Base-by-base conservation (phyloP, 768 basidiomycete species). In the Favolaschia claudopus region DNA sequence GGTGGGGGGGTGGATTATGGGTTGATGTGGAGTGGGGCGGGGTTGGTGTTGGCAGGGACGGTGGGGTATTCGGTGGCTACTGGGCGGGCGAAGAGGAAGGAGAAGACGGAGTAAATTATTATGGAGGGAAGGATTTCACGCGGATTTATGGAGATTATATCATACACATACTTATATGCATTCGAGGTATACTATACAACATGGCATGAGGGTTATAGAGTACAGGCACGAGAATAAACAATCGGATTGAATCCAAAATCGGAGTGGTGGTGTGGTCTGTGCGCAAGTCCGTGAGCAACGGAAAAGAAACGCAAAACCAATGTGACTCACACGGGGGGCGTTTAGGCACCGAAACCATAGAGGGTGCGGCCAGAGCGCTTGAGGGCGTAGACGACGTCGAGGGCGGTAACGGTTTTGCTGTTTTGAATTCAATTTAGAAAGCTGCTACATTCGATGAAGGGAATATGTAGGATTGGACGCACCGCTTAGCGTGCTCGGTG, bases 401-500 rank as follows among this genome's bases (percentile, higher is more conserved):
- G 89, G 24, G 92, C 91, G 34, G 92, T 95, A 60, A 94, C 92
- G 32, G 90, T 92, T 84, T 89, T 89, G 65, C 89, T 87, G 61
- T 39, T 13, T 50, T 46, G 25, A 33, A 44, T n/a, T 44, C 15
- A 40, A 62, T 63, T 51, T 65, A 40, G 43, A 46, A 51, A 55
- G 46, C 19, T 52, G 3, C 29, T 10, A 44, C 37, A 39, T 8
- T n/a, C n/a, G n/a, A n/a, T n/a, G n/a, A 32, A 48, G 42, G 42
- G 7, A 47, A 42, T 10, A 27, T 25, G 42, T 25, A 48, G 24
- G 44, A 42, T 9, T 14, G 34, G 32, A 70, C 79, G 43, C 59
- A 82, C 80, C 91, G 86, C 77, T 95, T 95, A 54, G 93, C 92
- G 81, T 95, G 93, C 77, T 95, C 93, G 63, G 93, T 94, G 81